A percentile compares a stretch with the other conserved stretches of the same genome.
These are phyloP conservation scores for Luzula sylvatica DNA, from an alignment of 176 grass and related monocot genomes.

Conservation along the genomic window DNA sequence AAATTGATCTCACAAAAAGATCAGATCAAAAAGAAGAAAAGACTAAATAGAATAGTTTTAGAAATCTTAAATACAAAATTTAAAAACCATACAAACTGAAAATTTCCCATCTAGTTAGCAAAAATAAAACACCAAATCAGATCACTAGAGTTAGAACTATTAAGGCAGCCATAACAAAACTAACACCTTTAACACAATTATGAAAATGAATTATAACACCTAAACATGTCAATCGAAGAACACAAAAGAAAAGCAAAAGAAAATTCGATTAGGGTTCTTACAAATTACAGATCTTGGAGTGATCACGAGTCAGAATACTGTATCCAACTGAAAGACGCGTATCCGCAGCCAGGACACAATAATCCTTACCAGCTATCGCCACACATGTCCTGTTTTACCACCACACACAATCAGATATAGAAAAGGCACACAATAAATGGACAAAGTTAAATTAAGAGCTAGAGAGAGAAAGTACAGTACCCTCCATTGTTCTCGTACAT, in stretches of 20 bases:
- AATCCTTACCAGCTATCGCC: constrained; percentile 70
- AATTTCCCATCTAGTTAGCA: no score
- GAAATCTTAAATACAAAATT: no score
- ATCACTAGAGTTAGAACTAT: no score
- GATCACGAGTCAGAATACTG: constrained; percentile 84
- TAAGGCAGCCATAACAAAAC: not conserved
- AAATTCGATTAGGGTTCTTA: constrained; percentile 23
- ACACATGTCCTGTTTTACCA: constrained; percentile 67
- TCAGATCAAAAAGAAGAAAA: no score
- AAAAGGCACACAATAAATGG: not conserved
- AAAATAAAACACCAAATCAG: no score
- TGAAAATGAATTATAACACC: not conserved
- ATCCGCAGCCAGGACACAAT: constrained; percentile 87
- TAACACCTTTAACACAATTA: not conserved
- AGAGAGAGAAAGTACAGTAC: constrained; percentile 21
- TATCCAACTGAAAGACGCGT: constrained; percentile 88
- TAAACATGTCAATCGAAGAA: not conserved
- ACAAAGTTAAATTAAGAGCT: not conserved
- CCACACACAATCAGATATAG: constrained; percentile 12
- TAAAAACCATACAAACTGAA: no score
- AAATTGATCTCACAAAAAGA: no score
- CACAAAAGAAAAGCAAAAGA: constrained; percentile 28
- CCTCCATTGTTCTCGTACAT: constrained; percentile 99
- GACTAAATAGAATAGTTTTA: no score
- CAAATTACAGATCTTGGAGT: constrained; percentile 98